Conservation (phyloP, 805 yeast genomes). For the Ogataea ramenticola region DNA sequence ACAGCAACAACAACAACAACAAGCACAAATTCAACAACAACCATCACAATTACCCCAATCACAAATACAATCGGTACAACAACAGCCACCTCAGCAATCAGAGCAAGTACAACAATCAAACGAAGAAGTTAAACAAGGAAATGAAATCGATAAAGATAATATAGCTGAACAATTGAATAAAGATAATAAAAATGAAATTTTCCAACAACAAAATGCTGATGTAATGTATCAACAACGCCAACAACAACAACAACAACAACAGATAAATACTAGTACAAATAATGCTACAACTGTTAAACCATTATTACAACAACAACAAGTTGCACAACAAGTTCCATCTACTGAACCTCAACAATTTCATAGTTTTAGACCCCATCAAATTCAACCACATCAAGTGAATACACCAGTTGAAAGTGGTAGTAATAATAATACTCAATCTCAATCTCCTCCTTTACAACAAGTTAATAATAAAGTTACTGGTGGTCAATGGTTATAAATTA, state of each 20-base stretch:
- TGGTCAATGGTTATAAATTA: neutral
- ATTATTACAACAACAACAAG: conserved; percentile 12
- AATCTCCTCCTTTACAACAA: conserved; percentile 4
- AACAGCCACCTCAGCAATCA: conserved; percentile 36
- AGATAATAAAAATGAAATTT: neutral
- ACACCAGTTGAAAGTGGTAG: conserved; percentile 11
- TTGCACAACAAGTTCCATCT: conserved; percentile 20
- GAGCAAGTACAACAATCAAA: conserved; percentile 26
- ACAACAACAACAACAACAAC: conserved; percentile 13
- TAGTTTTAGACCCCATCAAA: conserved; percentile 10
- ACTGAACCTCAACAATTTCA: conserved; percentile 6
- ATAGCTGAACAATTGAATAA: conserved; percentile 3
- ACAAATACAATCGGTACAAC: conserved; percentile 14
- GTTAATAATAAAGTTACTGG: neutral
- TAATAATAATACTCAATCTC: conserved; percentile 18
- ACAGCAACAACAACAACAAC: conserved; percentile 17
- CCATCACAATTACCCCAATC: conserved; percentile 17
- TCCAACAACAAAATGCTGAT: neutral
- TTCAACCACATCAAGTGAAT: conserved; percentile 1
- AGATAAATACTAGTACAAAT: conserved; percentile 9
- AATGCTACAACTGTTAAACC: conserved; percentile 4
- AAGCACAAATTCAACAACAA: conserved; percentile 25
- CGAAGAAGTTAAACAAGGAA: neutral
- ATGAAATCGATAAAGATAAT: neutral
- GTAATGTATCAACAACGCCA: conserved; percentile 16